Evolutionary conservation across 176 grass and related monocot species (phyloP).

Genomic region (Poa annua): DNA sequence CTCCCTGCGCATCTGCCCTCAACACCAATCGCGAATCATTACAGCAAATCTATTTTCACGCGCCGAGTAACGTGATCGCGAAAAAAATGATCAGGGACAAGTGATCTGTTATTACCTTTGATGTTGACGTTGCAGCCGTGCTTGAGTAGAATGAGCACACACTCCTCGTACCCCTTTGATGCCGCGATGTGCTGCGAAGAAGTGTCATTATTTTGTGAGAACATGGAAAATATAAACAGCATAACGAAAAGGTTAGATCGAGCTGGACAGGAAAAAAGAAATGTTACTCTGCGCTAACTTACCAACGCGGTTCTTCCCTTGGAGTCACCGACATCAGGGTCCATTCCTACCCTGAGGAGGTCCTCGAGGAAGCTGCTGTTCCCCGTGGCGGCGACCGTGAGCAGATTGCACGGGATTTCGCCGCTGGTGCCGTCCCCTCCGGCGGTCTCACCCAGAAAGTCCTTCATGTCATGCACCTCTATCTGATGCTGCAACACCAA

Average conservation of each 20-base stretch:
- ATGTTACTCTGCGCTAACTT: neutral
- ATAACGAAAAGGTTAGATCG: too few relatives aligned
- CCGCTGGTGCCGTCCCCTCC: conserved; percentile 38
- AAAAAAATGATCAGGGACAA: neutral
- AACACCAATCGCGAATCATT: neutral
- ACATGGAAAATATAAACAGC: neutral
- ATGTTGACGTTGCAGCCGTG: conserved; percentile 79
- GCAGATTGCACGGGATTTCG: conserved; percentile 76
- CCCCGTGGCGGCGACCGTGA: conserved; percentile 76
- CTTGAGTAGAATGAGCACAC: conserved; percentile 75
- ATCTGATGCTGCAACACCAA: conserved; percentile 72
- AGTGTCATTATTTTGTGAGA: neutral
- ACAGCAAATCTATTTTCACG: too few relatives aligned
- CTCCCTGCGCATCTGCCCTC: conserved; percentile 53
- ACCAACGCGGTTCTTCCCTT: conserved; percentile 92
- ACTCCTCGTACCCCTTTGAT: conserved; percentile 84
- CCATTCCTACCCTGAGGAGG: conserved; percentile 81
- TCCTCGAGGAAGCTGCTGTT: conserved; percentile 84
- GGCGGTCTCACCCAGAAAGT: conserved; percentile 57
- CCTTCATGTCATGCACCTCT: conserved; percentile 78
- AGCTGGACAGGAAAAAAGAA: neutral
- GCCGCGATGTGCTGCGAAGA: conserved; percentile 80
- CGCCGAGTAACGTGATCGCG: neutral
- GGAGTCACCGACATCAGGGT: conserved; percentile 76
- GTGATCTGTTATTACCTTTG: conserved; percentile 47